A percentile compares a stretch with the other conserved stretches of the same genome.
Conservation (phyloP, 805 yeast genomes). For the Schwanniomyces yamadae region DNA sequence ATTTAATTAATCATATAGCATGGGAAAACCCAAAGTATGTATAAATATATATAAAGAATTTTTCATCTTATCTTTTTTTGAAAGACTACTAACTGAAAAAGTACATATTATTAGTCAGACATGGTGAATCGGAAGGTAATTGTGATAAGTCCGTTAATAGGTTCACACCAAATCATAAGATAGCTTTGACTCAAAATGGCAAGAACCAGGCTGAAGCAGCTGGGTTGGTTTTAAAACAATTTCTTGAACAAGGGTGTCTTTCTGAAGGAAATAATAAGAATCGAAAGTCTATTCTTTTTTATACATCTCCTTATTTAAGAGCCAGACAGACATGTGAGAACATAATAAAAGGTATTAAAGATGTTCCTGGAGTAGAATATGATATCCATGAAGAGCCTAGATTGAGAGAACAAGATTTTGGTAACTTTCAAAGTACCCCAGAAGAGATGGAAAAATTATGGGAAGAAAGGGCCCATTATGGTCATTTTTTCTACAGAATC, state of each 20-base stretch:
- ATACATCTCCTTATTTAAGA: slow-evolving; percentile 82
- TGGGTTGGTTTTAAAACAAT: slow-evolving; percentile 50
- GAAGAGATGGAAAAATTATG: slow-evolving; percentile 79
- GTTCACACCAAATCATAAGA: slow-evolving; percentile 75
- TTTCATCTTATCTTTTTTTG: neutral
- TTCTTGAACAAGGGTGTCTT: slow-evolving; percentile 25
- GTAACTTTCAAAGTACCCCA: slow-evolving; percentile 79
- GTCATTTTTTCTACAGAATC: slow-evolving; percentile 75
- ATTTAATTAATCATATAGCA: slow-evolving; percentile 8
- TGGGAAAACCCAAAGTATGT: slow-evolving; percentile 37
- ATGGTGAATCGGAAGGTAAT: slow-evolving; percentile 92
- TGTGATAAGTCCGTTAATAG: slow-evolving; percentile 80
- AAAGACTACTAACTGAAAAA: slow-evolving; percentile 17
- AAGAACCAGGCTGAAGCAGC: slow-evolving; percentile 61
- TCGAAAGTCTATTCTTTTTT: slow-evolving; percentile 56
- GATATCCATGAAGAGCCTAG: slow-evolving; percentile 82
- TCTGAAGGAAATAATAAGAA: slow-evolving; percentile 12
- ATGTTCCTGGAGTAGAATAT: slow-evolving; percentile 44
- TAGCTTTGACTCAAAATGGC: slow-evolving; percentile 71
- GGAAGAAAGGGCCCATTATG: slow-evolving; percentile 83
- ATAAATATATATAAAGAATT: neutral
- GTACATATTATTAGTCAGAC: slow-evolving; percentile 79
- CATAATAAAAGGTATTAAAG: slow-evolving; percentile 55
- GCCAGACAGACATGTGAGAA: slow-evolving; percentile 83
- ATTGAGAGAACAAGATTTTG: slow-evolving; percentile 93